A percentile compares a stretch with the other conserved stretches of the same genome.
phyloP scores from a whole-genome alignment of 768 basidiomycete genomes.

The Lentinula raphanica region DNA sequence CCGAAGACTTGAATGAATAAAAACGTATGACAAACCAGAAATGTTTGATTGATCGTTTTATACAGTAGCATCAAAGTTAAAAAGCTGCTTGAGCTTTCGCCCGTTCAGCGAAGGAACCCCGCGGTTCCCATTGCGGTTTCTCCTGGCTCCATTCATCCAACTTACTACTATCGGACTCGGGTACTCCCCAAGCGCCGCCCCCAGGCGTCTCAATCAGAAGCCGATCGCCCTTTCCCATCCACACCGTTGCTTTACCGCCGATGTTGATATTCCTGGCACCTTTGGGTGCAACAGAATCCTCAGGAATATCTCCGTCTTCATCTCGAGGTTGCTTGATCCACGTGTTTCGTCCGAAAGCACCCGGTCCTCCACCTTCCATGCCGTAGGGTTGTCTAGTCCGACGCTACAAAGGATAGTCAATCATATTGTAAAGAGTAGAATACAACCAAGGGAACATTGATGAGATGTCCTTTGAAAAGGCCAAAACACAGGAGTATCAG shows the following conservation, averaged over 20 bases:
- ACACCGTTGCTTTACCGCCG: slow-evolving; percentile 82
- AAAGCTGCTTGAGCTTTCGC: slow-evolving; percentile 61
- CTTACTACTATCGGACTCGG: slow-evolving; percentile 20
- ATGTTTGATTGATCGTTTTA: too few relatives aligned
- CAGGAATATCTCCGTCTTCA: slow-evolving; percentile 63
- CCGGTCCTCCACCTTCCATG: slow-evolving; percentile 71
- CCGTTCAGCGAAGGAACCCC: slow-evolving; percentile 64
- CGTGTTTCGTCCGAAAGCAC: slow-evolving; percentile 72
- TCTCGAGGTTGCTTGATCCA: slow-evolving; percentile 72
- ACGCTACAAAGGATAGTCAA: slow-evolving; percentile 38
- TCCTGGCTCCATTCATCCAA: slow-evolving; percentile 24
- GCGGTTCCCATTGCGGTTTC: slow-evolving; percentile 56
- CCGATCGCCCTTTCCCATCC: slow-evolving; percentile 84
- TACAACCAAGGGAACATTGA: not conserved
- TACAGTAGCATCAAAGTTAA: too few relatives aligned
- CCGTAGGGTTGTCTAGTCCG: slow-evolving; percentile 86
- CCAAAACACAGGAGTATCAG: not conserved
- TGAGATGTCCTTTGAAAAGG: not conserved
- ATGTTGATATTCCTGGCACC: slow-evolving; percentile 68
- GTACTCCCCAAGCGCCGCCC: slow-evolving; percentile 79
- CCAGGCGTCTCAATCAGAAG: slow-evolving; percentile 85
- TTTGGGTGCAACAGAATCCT: slow-evolving; percentile 22
- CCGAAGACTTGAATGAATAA: too few relatives aligned
- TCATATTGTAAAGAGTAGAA: not conserved
- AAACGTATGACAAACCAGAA: too few relatives aligned